Percentiles rank a stretch among this genome's conserved stretches.
Conservation (phyloP, 2,329 filamentous ascomycete species). For the Bipolaris bicolor region DNA sequence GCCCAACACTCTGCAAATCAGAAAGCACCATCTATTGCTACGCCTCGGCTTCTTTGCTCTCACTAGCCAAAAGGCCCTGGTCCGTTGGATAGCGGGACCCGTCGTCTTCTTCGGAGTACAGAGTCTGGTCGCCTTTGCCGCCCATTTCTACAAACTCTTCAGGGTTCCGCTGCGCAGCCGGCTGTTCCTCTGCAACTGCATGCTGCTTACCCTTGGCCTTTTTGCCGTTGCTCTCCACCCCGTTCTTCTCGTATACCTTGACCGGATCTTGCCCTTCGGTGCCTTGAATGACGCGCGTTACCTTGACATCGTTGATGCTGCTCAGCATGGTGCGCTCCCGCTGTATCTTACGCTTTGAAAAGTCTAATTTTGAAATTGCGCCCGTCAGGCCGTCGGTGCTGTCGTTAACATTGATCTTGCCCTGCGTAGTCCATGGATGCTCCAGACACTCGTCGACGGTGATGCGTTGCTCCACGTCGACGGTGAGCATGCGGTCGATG, state of each 20-base stretch:
- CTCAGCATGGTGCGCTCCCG: constrained; percentile 87
- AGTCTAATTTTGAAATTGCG: constrained; percentile 81
- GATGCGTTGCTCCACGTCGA: constrained; percentile 81
- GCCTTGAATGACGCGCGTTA: constrained; percentile 64
- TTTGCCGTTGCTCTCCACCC: constrained; percentile 29
- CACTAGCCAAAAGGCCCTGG: constrained; percentile 17
- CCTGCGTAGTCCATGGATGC: constrained; percentile 84
- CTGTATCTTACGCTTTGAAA: constrained; percentile 77
- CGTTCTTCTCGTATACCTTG: constrained; percentile 51
- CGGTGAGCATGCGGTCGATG: constrained; percentile 92
- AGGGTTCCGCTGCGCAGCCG: constrained; percentile 69
- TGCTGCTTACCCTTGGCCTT: constrained; percentile 20
- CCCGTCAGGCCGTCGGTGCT: constrained; percentile 92
- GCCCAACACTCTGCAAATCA: constrained; percentile 9
- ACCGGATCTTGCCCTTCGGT: constrained; percentile 56
- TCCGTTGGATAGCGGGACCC: constrained; percentile 48
- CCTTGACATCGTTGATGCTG: constrained; percentile 76
- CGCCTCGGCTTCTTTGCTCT: constrained; percentile 6
- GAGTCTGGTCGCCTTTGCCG: constrained; percentile 79
- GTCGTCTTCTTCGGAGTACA: constrained; percentile 70
- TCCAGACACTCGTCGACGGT: constrained; percentile 88
- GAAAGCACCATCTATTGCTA: background rate
- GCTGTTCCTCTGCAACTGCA: constrained; percentile 63
- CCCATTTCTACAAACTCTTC: constrained; percentile 84
- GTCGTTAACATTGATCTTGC: constrained; percentile 67